A percentile compares a stretch with the other conserved stretches of the same genome.
Evolutionary conservation across 2,329 filamentous ascomycete genomes (phyloP).

Genomic region (Trichoderma koningii): DNA sequence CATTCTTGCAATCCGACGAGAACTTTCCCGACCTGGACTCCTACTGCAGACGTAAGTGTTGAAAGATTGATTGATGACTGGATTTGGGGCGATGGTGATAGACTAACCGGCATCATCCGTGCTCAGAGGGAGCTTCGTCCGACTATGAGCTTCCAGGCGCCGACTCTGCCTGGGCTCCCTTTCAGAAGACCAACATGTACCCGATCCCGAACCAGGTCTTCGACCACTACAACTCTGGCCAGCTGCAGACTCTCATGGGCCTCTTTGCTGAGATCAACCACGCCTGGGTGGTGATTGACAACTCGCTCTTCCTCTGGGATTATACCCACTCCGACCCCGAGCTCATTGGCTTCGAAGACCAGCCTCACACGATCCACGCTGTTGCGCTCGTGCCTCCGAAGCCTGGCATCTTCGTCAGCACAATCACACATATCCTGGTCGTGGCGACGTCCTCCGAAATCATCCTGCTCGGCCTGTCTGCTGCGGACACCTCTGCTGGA

Average conservation of each 20-base stretch:
- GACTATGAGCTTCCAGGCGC: slow-evolving; percentile 79
- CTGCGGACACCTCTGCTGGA: slow-evolving; percentile 66
- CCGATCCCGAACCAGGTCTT: slow-evolving; percentile 90
- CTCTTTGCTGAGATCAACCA: slow-evolving; percentile 93
- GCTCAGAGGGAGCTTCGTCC: slow-evolving; percentile 79
- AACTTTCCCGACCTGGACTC: slow-evolving; percentile 86
- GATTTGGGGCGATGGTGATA: slow-evolving; percentile 5
- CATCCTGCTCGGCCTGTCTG: slow-evolving; percentile 80
- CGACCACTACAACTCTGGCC: slow-evolving; percentile 84
- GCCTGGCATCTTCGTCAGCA: slow-evolving; percentile 79
- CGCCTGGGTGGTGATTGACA: slow-evolving; percentile 95
- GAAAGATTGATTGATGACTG: background rate
- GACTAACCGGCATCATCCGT: slow-evolving; percentile 33
- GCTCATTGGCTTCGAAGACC: slow-evolving; percentile 88
- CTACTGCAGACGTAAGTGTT: slow-evolving; percentile 78
- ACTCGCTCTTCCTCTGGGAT: slow-evolving; percentile 95
- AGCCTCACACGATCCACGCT: slow-evolving; percentile 83
- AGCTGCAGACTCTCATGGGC: slow-evolving; percentile 91
- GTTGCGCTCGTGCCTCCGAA: slow-evolving; percentile 86
- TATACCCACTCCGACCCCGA: slow-evolving; percentile 92
- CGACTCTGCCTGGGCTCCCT: slow-evolving; percentile 78
- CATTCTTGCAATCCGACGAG: slow-evolving; percentile 72
- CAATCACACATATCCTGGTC: slow-evolving; percentile 85
- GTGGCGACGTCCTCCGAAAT: slow-evolving; percentile 86
- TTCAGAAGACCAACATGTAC: slow-evolving; percentile 83